A percentile compares a stretch with the other conserved stretches of the same genome.
Conservation (phyloP, 192 early-diverging fungal species). For the Backusella sp. region DNA sequence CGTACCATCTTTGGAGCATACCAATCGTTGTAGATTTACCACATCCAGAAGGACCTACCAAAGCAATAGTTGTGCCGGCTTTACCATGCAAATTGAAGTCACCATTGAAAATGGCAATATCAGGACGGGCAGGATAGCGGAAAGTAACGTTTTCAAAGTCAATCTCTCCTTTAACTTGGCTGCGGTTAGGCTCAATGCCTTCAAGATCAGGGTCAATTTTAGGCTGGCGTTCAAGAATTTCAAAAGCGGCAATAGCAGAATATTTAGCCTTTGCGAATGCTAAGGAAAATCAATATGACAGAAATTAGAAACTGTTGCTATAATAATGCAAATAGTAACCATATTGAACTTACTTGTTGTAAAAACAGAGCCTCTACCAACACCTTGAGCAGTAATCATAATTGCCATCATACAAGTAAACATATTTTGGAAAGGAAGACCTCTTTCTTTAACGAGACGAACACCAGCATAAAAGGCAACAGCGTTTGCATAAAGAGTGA, state of each 20-base stretch:
- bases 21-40: constrained; percentile 73
- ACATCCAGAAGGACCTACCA: constrained; percentile 83
- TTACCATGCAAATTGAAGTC: constrained; percentile 44
- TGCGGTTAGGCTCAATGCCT: constrained; percentile 34
- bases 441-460: constrained; percentile 53
- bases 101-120: constrained; percentile 59
- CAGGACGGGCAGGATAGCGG: constrained; percentile 67
- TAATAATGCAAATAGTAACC: neutral
- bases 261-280: constrained; percentile 75
- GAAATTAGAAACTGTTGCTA: neutral
- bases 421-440: constrained; percentile 50
- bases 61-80: constrained; percentile 74
- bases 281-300: neutral
- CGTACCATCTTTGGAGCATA: constrained; percentile 80
- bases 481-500: constrained; percentile 73
- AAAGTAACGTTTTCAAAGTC: constrained; percentile 57
- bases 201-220: constrained; percentile 58
- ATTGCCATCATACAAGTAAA: constrained; percentile 75
- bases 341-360: constrained; percentile 45
- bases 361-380: constrained; percentile 68
- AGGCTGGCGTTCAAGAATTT: constrained; percentile 66
- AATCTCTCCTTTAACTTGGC: constrained; percentile 46
- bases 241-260: constrained; percentile 70
- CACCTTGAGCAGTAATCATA: constrained; percentile 64
- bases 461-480: constrained; percentile 75